Percentiles rank a stretch among this genome's conserved stretches.
Evolutionary conservation across 306 rosid genomes (phyloP).

Genomic region (Geum urbanum): DNA sequence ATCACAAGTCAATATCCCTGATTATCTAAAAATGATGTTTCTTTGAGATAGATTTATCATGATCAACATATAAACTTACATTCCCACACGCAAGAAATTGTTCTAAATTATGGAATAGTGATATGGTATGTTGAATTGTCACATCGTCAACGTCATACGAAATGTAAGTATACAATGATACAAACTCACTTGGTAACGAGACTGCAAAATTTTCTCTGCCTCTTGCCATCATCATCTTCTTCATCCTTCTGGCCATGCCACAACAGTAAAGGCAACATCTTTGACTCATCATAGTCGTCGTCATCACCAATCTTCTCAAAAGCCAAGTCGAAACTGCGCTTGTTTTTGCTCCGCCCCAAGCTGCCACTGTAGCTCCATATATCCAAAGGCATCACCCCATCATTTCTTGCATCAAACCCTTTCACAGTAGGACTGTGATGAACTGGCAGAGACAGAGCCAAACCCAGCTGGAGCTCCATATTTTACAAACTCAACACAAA

Average conservation of each 20-base stretch:
- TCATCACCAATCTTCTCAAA: conserved; percentile 24
- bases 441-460: conserved; percentile 48
- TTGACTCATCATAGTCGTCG: neutral
- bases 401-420: conserved; percentile 32
- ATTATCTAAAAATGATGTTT: neutral
- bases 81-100: neutral
- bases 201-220: conserved; percentile 30
- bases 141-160: neutral
- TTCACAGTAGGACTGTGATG: conserved; percentile 28
- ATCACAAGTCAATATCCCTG: neutral
- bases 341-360: conserved; percentile 31
- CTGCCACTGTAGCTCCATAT: conserved; percentile 3
- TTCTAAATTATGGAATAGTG: neutral
- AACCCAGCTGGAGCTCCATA: conserved; percentile 69
- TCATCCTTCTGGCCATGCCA: conserved; percentile 71
- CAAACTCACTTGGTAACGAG: conserved; percentile 45
- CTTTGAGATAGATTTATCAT: neutral
- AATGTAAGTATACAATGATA: neutral
- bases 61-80: neutral
- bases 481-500: neutral
- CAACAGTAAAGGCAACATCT: conserved; percentile 39
- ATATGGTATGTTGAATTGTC: neutral
- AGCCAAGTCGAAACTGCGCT: conserved; percentile 57
- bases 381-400: conserved; percentile 11
- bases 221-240: conserved; percentile 49